A percentile compares a stretch with the other conserved stretches of the same genome.
Evolutionary conservation across 140 eudicot species (phyloP).

Genomic region (Oenanthe javanica): DNA sequence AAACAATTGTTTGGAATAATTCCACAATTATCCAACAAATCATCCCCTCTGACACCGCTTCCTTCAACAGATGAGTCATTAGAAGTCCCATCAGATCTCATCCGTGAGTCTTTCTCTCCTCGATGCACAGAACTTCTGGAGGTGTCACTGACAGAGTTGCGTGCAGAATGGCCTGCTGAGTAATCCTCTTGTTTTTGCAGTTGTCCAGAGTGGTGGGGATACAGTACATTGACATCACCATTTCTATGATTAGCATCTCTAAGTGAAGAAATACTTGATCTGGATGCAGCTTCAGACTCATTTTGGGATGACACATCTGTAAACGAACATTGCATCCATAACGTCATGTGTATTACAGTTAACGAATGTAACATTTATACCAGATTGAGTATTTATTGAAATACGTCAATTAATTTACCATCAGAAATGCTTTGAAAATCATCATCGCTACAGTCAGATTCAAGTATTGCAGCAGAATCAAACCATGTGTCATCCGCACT

Average conservation of each 20-base stretch:
- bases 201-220: slow-evolving; percentile 12
- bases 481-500: slow-evolving; percentile 83
- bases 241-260: slow-evolving; percentile 29
- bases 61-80: slow-evolving; percentile 55
- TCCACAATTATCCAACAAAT: slow-evolving; percentile 68
- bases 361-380: neutral
- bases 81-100: slow-evolving; percentile 29
- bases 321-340: neutral
- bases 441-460: slow-evolving; percentile 89
- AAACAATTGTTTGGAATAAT: slow-evolving; percentile 67
- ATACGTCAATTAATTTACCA: slow-evolving; percentile 30
- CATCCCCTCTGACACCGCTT: slow-evolving; percentile 39
- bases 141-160: slow-evolving; percentile 30
- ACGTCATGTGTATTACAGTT: neutral
- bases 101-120: slow-evolving; percentile 22
- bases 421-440: slow-evolving; percentile 86
- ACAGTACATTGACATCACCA: neutral
- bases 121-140: slow-evolving; percentile 34
- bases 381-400: neutral
- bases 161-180: slow-evolving; percentile 24
- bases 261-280: slow-evolving; percentile 45
- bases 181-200: slow-evolving; percentile 14
- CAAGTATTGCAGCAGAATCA: slow-evolving; percentile 70
- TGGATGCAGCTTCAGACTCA: slow-evolving; percentile 56
- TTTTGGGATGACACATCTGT: slow-evolving; percentile 56